Conservation (phyloP, 164 flowering plant species). For the Aristolochia californica region DNA sequence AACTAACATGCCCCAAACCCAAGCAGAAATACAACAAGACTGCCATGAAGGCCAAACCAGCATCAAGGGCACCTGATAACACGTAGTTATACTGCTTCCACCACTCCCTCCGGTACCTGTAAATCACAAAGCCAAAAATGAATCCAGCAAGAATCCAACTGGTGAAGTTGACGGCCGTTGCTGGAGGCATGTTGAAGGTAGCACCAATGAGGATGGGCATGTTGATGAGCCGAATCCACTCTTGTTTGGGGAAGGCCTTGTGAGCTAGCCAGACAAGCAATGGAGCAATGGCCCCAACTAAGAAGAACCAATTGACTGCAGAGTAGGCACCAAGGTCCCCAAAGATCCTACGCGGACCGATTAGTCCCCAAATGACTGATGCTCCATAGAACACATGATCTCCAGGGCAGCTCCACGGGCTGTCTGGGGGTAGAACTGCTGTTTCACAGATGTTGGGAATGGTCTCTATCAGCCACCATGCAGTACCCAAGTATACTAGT, state of each 20-base stretch:
- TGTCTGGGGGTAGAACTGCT: conserved; percentile 24
- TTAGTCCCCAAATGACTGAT: conserved; percentile 82
- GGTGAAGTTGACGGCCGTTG: conserved; percentile 66
- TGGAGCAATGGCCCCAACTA: conserved; percentile 69
- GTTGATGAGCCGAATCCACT: conserved; percentile 71
- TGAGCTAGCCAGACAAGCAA: conserved; percentile 52
- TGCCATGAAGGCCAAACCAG: conserved; percentile 83
- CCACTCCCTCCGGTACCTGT: conserved; percentile 51
- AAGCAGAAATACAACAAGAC: conserved; percentile 53
- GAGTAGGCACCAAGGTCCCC: conserved; percentile 54
- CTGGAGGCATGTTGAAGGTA: conserved; percentile 64
- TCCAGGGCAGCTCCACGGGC: conserved; percentile 76
- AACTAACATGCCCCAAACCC: conserved; percentile 32
- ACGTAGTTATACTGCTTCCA: conserved; percentile 71
- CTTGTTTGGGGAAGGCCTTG: conserved; percentile 53
- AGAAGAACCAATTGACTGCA: conserved; percentile 75
- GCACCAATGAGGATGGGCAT: conserved; percentile 71
- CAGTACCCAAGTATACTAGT: conserved; percentile 54
- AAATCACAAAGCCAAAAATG: conserved; percentile 52
- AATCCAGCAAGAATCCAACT: conserved; percentile 64
- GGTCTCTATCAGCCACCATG: conserved; percentile 82
- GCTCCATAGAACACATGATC: conserved; percentile 79
- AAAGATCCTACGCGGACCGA: conserved; percentile 77
- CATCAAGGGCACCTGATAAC: conserved; percentile 75
- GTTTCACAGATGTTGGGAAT: conserved; percentile 55